Evolutionary conservation across 306 rosid species (phyloP).

Genomic region (Trifolium repens): DNA sequence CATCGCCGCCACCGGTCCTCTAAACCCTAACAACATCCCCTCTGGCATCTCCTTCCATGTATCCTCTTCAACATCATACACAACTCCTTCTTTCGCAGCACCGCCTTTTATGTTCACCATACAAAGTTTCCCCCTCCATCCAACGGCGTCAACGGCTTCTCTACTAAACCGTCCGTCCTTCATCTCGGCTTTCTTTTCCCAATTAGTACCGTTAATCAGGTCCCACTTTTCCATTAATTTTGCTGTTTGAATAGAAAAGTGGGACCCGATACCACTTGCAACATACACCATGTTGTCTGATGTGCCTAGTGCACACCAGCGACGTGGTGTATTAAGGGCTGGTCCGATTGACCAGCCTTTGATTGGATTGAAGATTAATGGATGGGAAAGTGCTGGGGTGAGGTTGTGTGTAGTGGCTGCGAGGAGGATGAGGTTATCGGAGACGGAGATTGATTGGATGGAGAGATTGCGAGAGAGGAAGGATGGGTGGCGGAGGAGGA

Average conservation of each 20-base stretch:
- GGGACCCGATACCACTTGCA: slow-evolving; percentile 81
- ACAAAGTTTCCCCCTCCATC: slow-evolving; percentile 78
- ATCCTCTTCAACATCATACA: slow-evolving; percentile 61
- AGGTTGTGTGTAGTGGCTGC: slow-evolving; percentile 73
- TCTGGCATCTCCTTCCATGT: slow-evolving; percentile 74
- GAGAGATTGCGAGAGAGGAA: slow-evolving; percentile 80
- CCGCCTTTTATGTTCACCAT: slow-evolving; percentile 81
- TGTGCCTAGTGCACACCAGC: slow-evolving; percentile 81
- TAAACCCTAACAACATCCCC: slow-evolving; percentile 84
- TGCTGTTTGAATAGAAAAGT: slow-evolving; percentile 62
- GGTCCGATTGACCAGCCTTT: slow-evolving; percentile 61
- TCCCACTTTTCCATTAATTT: slow-evolving; percentile 64
- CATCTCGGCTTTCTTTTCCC: slow-evolving; percentile 59
- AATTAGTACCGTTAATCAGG: neutral
- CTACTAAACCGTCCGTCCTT: slow-evolving; percentile 70
- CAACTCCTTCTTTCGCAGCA: slow-evolving; percentile 62
- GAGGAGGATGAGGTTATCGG: slow-evolving; percentile 62
- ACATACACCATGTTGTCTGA: slow-evolving; percentile 49
- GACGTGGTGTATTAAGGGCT: slow-evolving; percentile 55
- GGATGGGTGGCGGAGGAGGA: slow-evolving; percentile 76
- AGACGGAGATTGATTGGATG: slow-evolving; percentile 62
- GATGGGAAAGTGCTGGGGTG: slow-evolving; percentile 68
- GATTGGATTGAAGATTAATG: slow-evolving; percentile 58
- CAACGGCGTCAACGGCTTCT: slow-evolving; percentile 84
- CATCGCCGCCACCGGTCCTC: slow-evolving; percentile 93